These are phyloP conservation scores for Suhomyces chickasaworum DNA, from an alignment of 1,139 yeast genomes.

Conservation along the genomic window DNA sequence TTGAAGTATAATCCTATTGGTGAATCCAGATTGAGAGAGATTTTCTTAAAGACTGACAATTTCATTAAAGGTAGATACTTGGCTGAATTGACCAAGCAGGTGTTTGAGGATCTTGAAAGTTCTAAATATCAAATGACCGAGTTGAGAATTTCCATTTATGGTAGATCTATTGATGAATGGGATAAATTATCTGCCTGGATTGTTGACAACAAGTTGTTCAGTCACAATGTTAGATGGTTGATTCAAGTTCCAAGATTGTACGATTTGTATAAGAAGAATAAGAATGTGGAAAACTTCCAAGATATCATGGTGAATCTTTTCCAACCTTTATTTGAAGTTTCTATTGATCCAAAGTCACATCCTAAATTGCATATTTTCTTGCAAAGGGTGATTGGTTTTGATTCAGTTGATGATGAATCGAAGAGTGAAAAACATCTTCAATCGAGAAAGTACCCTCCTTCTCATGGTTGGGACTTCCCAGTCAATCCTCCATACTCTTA, in stretches of 20 bases:
- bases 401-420: constrained; percentile 97
- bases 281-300: constrained; percentile 68
- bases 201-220: constrained; percentile 84
- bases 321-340: constrained; percentile 89
- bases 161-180: constrained; percentile 90
- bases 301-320: constrained; percentile 79
- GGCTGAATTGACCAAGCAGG: constrained; percentile 93
- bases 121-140: constrained; percentile 97
- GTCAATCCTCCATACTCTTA: constrained; percentile 97
- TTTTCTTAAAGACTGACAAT: constrained; percentile 93
- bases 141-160: constrained; percentile 91
- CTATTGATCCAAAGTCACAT: constrained; percentile 77
- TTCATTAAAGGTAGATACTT: constrained; percentile 84
- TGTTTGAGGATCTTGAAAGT: constrained; percentile 87
- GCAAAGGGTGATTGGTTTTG: constrained; percentile 95
- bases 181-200: constrained; percentile 95
- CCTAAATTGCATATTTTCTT: constrained; percentile 87
- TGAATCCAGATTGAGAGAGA: constrained; percentile 93
- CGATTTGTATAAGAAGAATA: constrained; percentile 80
- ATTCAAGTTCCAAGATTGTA: constrained; percentile 93
- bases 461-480: constrained; percentile 73
- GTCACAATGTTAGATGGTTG: constrained; percentile 96
- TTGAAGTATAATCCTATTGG: constrained; percentile 98
- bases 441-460: constrained; percentile 73
- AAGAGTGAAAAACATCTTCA: constrained; percentile 82